Conservation (phyloP, 305 asterid species). For the Solanum chacoense region DNA sequence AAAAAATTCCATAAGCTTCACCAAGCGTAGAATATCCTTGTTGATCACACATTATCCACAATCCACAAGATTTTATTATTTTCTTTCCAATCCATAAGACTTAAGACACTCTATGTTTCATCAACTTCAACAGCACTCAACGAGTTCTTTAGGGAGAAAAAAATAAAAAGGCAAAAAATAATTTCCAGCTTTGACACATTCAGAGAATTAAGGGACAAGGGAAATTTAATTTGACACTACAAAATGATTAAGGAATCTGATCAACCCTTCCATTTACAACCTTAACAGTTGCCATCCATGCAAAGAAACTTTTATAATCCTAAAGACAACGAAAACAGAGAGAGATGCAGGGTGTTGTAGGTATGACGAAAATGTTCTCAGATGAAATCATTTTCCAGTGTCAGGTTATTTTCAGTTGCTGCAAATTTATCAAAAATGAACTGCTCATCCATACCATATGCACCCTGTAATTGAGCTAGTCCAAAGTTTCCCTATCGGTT, state of each 20-base stretch:
- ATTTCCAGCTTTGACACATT: not conserved
- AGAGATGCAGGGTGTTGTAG: not conserved
- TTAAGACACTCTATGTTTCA: not conserved
- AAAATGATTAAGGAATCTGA: not conserved
- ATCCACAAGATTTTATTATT: not conserved
- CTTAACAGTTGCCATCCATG: not conserved
- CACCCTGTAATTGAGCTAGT: not conserved
- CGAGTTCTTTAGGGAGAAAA: not conserved
- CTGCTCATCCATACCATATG: not conserved
- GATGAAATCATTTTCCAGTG: not conserved
- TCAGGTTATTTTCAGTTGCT: not conserved
- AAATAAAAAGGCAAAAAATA: not conserved
- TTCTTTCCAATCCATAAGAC: not conserved
- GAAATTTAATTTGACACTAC: not conserved
- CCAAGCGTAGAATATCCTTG: not conserved
- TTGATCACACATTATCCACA: not conserved
- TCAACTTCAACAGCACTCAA: not conserved
- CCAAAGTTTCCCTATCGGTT: not conserved
- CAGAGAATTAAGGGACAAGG: not conserved
- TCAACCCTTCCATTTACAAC: not conserved
- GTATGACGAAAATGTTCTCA: not conserved
- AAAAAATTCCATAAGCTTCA: not conserved
- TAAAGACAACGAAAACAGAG: not conserved
- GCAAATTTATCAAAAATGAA: not conserved
- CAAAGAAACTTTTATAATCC: not conserved